Evolutionary conservation across 805 yeast species (phyloP).

Genomic region (Wickerhamomyces strasburgensis): DNA sequence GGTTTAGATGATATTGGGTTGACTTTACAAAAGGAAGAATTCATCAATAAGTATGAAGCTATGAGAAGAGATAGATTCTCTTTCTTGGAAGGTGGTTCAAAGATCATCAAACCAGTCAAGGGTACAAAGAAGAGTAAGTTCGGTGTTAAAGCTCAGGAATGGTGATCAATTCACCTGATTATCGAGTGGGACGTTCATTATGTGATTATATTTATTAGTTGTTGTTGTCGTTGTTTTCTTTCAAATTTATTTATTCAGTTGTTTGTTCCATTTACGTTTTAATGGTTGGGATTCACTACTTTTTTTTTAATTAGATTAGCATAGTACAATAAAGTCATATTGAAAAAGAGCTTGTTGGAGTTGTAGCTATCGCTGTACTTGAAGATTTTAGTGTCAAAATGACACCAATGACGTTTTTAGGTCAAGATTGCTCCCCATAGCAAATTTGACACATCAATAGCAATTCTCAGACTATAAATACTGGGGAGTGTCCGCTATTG

Average conservation of each 20-base stretch:
- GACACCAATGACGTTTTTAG: background rate
- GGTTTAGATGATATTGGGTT: slow-evolving; percentile 97
- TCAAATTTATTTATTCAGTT: too few relatives aligned
- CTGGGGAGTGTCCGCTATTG: too few relatives aligned
- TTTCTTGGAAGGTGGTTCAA: slow-evolving; percentile 88
- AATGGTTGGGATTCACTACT: too few relatives aligned
- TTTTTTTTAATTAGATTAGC: too few relatives aligned
- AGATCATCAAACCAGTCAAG: slow-evolving; percentile 55
- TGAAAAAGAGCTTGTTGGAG: too few relatives aligned
- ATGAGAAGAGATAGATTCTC: slow-evolving; percentile 76
- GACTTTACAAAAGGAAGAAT: slow-evolving; percentile 84
- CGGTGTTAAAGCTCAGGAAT: slow-evolving; percentile 69
- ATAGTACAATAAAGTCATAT: too few relatives aligned
- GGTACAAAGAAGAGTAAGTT: slow-evolving; percentile 65
- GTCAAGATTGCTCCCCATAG: background rate
- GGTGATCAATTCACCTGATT: slow-evolving; percentile 44
- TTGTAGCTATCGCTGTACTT: too few relatives aligned
- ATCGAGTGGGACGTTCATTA: background rate
- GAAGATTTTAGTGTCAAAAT: background rate
- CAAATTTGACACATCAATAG: background rate
- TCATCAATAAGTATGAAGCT: slow-evolving; percentile 68
- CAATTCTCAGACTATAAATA: background rate
- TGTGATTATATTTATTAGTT: too few relatives aligned
- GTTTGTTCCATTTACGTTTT: too few relatives aligned
- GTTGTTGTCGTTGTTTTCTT: background rate